Evolutionary conservation across 139 green algal species (phyloP), one percentile per base, ranked within the genome.

Genomic region (Nannochloris sp.): DNA sequence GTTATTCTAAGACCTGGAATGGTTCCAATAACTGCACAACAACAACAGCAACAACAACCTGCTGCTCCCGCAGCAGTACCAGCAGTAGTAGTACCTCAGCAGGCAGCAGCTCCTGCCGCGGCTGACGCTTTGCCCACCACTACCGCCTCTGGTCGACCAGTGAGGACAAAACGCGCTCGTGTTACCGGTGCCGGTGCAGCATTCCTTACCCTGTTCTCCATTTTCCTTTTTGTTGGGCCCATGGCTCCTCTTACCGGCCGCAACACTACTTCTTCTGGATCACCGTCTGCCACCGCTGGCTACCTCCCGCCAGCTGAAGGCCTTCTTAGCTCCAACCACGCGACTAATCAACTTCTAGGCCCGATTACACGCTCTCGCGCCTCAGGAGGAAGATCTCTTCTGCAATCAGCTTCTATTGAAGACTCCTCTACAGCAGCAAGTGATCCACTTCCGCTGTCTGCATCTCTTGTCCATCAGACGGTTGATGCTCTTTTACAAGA

Each of bases 141-240:
- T 10, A 39, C 25, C 4, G 47, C 47, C 51, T 24, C 10, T 35
- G 2, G 38, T 23, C 37, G 44, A 47, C 12, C 30, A 46, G 42
- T 30, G 29, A 19, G 64, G 56, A n/a, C 47, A 46, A 78, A 72
- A 73, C 27, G 72, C 24, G 25, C 57, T 10, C 37, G 61, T 30
- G 61, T 37, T 30, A 64, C 68, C 19, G 61, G 65, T 9, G 60
- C 73, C 57, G 60, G 74, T 60, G 72, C 75, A 19, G 58, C 69
- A 7, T 71, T 82, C 47, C 59, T 87, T 5, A 66, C 79, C 0
- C 66, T 86, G 34, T 85, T 79, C 45, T 73, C 57, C 25, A 70
- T 87, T 9, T 71, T 79, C 42, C 45, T 87, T 24, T 69, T 86
- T 66, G 61, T 59, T 3, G 65, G 66, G 4, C 76, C 77, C 29